Base-by-base conservation (phyloP, 2,329 filamentous ascomycete species). In the Pseudogymnoascus sp. region DNA sequence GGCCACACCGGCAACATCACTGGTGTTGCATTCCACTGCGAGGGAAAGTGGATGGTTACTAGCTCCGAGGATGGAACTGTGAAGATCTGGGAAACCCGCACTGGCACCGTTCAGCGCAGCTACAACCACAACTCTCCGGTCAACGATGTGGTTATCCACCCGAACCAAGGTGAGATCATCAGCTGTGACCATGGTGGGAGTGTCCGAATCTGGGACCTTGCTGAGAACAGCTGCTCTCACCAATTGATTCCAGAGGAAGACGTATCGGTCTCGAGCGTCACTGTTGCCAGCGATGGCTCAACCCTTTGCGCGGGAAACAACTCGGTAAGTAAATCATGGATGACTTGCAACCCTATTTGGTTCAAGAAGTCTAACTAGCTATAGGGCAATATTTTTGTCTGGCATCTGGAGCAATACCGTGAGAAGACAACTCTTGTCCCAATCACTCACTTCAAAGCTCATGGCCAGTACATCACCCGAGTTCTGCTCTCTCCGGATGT, bases 1-100 rank as follows among this genome's bases (percentile, higher is more conserved):
- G 95, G 95, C 44, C 95, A 99, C 77, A 95, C 91, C 11, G 91
- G 88, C 68, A 99, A 99, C 72, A 88, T 99, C 73, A 99, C 95
- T 0, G 95, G 95, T 46, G 90, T 99, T 56, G 93, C 93, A 10
- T 99, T 99, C 75, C 95, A 99, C 76, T 97, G 93, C 75, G 95
- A 99, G 76, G 93, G 93, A 10, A 99, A 99, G 78, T 99, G 95
- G 95, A 97, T 99, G 90, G 95, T 97, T 17, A 99, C 95, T 9
- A 96, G 90, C 75, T 96, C 91, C 56, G 95, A 99, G 76, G 95
- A 99, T 73, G 91, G 93, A 70, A 96, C 91, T 0, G 93, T 97
- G 72, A 96, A 96, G 81, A 96, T 97, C 67, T 97, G 93, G 93
- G 93, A 97, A 75, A 96, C 92, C 4, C 82, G 93, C 56, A 90